Conservation (phyloP, 2,329 filamentous ascomycete genomes). For the Calonectria crousiana region DNA sequence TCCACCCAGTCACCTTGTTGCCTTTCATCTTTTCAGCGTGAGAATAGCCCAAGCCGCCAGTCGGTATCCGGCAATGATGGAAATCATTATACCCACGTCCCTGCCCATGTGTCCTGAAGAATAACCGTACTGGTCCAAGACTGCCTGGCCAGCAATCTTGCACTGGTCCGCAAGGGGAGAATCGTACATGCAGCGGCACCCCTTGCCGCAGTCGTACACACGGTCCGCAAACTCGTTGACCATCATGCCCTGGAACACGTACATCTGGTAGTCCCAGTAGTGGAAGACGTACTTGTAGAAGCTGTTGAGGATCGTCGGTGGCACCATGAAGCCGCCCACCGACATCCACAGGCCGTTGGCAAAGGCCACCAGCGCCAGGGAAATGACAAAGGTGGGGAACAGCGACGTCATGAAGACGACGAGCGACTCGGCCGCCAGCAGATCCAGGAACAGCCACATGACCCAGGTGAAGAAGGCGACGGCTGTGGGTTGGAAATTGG, state of each 20-base stretch:
- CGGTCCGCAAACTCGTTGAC: constrained; percentile 83
- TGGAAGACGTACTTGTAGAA: constrained; percentile 92
- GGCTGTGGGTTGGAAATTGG: constrained; percentile 76
- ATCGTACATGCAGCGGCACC: constrained; percentile 79
- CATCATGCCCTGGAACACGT: constrained; percentile 95
- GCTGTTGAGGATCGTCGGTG: constrained; percentile 77
- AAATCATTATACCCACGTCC: constrained; percentile 81
- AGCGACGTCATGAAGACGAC: constrained; percentile 81
- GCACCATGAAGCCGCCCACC: constrained; percentile 85
- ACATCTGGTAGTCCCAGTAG: constrained; percentile 89
- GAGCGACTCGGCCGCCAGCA: constrained; percentile 84
- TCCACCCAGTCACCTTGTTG: background rate
- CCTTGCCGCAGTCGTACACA: constrained; percentile 61
- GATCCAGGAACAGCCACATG: constrained; percentile 87
- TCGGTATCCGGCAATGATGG: constrained; percentile 73
- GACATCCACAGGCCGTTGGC: constrained; percentile 93
- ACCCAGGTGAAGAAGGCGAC: constrained; percentile 81
- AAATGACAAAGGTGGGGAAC: constrained; percentile 83
- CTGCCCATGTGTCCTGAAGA: constrained; percentile 77
- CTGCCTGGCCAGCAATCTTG: constrained; percentile 76
- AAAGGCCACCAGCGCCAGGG: constrained; percentile 84
- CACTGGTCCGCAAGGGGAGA: constrained; percentile 69
- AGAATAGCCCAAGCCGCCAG: constrained; percentile 74
- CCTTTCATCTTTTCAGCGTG: constrained; percentile 41
- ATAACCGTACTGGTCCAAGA: constrained; percentile 79